Percentiles rank a stretch among this genome's conserved stretches.
Conservation (phyloP, 192 early-diverging fungal genomes). For the Rhizophagus prolifer region DNA sequence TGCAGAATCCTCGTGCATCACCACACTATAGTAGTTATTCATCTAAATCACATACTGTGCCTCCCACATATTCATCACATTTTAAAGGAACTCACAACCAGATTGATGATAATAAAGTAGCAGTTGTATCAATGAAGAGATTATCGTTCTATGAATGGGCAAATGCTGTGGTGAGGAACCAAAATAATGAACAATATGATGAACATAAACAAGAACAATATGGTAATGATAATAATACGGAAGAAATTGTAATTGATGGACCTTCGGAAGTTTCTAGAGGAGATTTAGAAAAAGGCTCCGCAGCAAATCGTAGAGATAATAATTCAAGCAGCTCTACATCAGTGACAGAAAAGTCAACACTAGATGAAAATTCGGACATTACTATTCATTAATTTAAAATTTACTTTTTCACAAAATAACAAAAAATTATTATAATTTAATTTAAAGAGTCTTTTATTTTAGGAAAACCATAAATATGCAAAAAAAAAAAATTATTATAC, state of each 20-base stretch:
- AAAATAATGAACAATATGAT: neutral
- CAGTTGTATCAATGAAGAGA: conserved; percentile 22
- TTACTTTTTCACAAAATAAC: no score
- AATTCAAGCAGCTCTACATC: neutral
- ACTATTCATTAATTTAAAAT: no score
- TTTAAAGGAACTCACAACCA: neutral
- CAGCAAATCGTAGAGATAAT: neutral
- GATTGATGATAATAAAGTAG: neutral
- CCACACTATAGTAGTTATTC: no score
- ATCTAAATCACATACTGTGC: neutral
- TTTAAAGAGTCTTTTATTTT: no score
- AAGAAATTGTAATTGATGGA: neutral
- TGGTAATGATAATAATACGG: neutral
- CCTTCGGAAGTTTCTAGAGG: no score
- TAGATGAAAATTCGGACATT: no score
- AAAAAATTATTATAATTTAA: no score
- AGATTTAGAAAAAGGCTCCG: neutral
- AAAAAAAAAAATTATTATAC: no score
- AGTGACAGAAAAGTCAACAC: conserved; percentile 10
- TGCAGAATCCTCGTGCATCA: neutral
- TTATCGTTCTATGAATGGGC: conserved; percentile 25
- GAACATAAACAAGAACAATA: neutral
- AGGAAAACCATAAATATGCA: no score
- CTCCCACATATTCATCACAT: neutral
- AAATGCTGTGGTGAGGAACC: neutral